Conservation (phyloP, 306 rosid species). For the Begonia peltatifolia region DNA sequence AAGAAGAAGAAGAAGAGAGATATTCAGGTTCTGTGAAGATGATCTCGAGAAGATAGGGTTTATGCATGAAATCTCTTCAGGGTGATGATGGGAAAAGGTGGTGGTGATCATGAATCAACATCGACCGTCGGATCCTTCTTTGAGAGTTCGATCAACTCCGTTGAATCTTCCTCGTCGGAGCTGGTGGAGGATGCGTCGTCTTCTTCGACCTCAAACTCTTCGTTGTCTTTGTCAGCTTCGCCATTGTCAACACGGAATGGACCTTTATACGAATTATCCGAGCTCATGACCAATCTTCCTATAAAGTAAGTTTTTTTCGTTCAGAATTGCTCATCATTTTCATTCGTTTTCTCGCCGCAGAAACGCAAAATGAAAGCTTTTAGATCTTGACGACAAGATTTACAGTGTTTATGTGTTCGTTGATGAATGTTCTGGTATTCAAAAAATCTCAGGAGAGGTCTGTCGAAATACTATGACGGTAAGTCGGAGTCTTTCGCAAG, state of each 20-base stretch:
- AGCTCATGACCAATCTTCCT: constrained; percentile 74
- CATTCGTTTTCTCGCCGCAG: no score
- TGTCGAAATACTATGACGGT: constrained; percentile 69
- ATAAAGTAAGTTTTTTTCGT: constrained; percentile 36
- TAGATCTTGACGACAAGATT: no score
- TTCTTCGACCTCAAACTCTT: constrained; percentile 32
- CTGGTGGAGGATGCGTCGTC: constrained; percentile 1
- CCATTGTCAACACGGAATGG: constrained; percentile 21
- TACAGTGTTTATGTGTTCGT: no score
- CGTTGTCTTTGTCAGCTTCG: constrained; percentile 44
- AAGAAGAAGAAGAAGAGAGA: constrained; percentile 11
- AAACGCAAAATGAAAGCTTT: no score
- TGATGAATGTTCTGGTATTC: no score
- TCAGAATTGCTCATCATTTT: no score
- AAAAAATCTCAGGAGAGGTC: constrained; percentile 54
- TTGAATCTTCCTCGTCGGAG: neutral
- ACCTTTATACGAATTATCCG: constrained; percentile 55
- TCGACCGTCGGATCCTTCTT: constrained; percentile 16
- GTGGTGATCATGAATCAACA: constrained; percentile 4
- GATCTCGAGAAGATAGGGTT: constrained; percentile 8
- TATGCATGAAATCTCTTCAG: constrained; percentile 10
- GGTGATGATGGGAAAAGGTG: constrained; percentile 18
- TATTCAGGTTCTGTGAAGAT: constrained; percentile 5
- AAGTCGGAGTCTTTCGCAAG: constrained; percentile 70
- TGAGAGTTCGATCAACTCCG: constrained; percentile 21